Evolutionary conservation across 805 yeast species (phyloP), one percentile per base, ranked within the genome.

Genomic region (Cyberlindnera japonica): DNA sequence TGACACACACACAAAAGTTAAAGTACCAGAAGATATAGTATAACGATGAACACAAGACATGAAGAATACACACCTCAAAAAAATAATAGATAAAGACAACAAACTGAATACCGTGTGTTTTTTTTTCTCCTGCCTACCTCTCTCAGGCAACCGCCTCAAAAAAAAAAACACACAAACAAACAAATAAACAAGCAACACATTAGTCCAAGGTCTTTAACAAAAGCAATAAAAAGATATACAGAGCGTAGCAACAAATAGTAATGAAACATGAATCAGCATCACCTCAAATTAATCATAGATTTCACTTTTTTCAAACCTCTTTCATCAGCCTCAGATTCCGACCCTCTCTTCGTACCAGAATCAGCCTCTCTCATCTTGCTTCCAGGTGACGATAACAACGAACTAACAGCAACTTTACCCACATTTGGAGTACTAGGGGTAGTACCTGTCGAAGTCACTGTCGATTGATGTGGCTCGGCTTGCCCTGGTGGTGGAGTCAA

Each of bases 341-440:
- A 12, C 6, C 29, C 29, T 28, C 37, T 41, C 23, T 37, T 44
- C 17, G 22, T 40, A 12, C 19, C 20, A 12, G n/a, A n/a, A n/a
- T n/a, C n/a, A n/a, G n/a, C n/a, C n/a, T 28, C 36, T 14, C 22
- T 43, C 4, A 10, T 27, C 6, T 13, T 29, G 6, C 35, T 19
- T n/a, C 34, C 44, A 15, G 53, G 50, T 13, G 48, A 40, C 11
- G 54, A 35, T 18, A 54, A 23, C 41, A 54, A 32, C 16, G 58
- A 54, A 17, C 49, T 44, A 19, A 54, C 58, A 16, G 56, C 45
- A 26, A 47, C 44, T 27, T 47, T 47, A 3, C 36, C 28, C 14
- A 39, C 25, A 2, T 27, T 23, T 11, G 42, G 42, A 3, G 37
- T 33, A 10, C 37, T 2, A n/a, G 16, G 25, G 12, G 15, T 24